Evolutionary conservation across 2,329 filamentous ascomycete genomes (phyloP), one percentile per base, ranked within the genome.

Genomic region (Bipolaris oryzae): DNA sequence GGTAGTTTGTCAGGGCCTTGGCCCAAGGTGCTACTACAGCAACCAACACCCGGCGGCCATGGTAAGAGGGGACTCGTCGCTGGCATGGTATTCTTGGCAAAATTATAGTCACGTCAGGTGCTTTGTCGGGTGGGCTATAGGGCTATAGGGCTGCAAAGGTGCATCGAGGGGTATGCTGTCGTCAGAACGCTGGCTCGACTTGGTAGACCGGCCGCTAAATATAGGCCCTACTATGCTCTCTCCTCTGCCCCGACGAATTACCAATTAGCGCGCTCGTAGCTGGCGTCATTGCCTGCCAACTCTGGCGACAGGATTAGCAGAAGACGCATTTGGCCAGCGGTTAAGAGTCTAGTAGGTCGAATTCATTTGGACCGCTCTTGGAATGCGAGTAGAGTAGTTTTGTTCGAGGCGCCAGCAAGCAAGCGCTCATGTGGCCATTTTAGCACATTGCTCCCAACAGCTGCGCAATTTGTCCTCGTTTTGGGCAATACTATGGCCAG

Each of bases 201-300:
- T 51, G 53, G 55, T 39, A 28, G 25, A 28, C 7, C 51, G 56
- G 60, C 28, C 57, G 48, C 67, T 67, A 71, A 72, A 72, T 66
- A 72, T 73, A 72, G 68, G 48, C 48, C 51, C 41, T 41, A 16
- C 11, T 41, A 3, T 41, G 35, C 25, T 28, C 42, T 48, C n/a
- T 47, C 31, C 42, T 48, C 50, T 35, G 34, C 18, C 18, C 35
- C 21, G 50, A 56, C 44, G 25, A 57, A 39, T 42, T 25, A 56
- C 44, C 21, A 57, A 35, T 38, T 33, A 51, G 58, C 48, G 43
- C 42, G 18, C 7, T 28, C 21, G n/a, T 48, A 31, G 50, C 42
- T 42, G 46, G 42, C 38, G 15, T 44, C 20, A 35, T 6, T 18
- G 51, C 52, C 42, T 23, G 37, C 41, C 42, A 37, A 38, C 50